These are phyloP conservation scores for Vanderwaltozyma tropicalis DNA, from an alignment of 805 yeast species.

Conservation along the genomic window DNA sequence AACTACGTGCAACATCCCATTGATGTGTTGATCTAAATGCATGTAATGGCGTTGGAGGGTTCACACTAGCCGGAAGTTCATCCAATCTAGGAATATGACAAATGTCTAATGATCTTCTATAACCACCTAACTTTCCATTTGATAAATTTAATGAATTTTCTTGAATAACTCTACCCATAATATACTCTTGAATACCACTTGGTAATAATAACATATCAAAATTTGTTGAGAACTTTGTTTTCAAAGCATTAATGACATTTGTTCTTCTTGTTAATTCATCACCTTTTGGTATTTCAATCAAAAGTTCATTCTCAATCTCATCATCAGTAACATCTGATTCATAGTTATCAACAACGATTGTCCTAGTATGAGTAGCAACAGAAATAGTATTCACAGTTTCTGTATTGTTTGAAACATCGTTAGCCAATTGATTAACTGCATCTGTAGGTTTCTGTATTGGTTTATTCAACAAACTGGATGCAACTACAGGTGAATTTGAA, in stretches of 20 bases:
- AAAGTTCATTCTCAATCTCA: slow-evolving; percentile 16
- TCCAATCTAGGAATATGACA: slow-evolving; percentile 20
- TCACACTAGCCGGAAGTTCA: slow-evolving; percentile 20
- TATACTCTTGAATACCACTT: slow-evolving; percentile 27
- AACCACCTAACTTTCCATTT: slow-evolving; percentile 21
- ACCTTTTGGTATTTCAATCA: slow-evolving; percentile 6
- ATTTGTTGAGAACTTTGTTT: slow-evolving; percentile 9
- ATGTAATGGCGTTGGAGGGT: slow-evolving; percentile 29
- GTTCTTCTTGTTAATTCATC: slow-evolving; percentile 10
- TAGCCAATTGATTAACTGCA: neutral
- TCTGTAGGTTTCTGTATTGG: neutral
- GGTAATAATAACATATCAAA: slow-evolving; percentile 20
- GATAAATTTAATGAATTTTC: slow-evolving; percentile 13
- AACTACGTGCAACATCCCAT: slow-evolving; percentile 25
- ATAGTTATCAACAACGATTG: slow-evolving; percentile 1
- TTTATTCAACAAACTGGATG: neutral
- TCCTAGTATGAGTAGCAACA: neutral
- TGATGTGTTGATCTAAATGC: slow-evolving; percentile 27
- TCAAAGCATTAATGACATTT: slow-evolving; percentile 6
- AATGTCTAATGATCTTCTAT: slow-evolving; percentile 21
- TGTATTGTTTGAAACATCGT: neutral
- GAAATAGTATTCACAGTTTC: no score
- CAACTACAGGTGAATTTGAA: neutral
- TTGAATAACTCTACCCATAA: slow-evolving; percentile 22
- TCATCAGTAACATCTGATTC: slow-evolving; percentile 20